These are phyloP conservation scores for Suillus subluteus DNA, from an alignment of 768 basidiomycete species.

Conservation along the genomic window DNA sequence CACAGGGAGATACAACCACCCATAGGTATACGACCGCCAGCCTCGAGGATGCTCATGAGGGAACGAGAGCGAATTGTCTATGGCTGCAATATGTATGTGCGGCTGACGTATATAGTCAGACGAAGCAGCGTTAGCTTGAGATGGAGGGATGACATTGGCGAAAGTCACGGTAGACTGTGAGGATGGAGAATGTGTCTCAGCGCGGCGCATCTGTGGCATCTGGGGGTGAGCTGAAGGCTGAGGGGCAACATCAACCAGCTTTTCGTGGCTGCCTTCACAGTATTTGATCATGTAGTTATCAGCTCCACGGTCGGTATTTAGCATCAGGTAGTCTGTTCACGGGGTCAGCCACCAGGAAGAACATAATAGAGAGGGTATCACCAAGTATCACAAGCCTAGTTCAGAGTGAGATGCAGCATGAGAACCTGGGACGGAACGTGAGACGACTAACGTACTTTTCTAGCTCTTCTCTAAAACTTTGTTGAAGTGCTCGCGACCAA, in stretches of 20 bases:
- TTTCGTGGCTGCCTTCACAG: slow-evolving; percentile 81
- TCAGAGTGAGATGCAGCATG: slow-evolving; percentile 11
- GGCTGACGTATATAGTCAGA: slow-evolving; percentile 62
- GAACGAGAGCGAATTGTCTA: slow-evolving; percentile 91
- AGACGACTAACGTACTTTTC: slow-evolving; percentile 65
- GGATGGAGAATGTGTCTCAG: slow-evolving; percentile 40
- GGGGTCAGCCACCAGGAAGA: slow-evolving; percentile 12
- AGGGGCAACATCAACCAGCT: slow-evolving; percentile 80
- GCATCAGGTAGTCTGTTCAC: slow-evolving; percentile 80
- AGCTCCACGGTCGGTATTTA: slow-evolving; percentile 85
- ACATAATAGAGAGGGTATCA: slow-evolving; percentile 28
- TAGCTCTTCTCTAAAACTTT: slow-evolving; percentile 84
- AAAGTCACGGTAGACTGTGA: slow-evolving; percentile 45
- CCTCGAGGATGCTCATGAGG: slow-evolving; percentile 89
- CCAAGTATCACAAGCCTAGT: slow-evolving; percentile 81
- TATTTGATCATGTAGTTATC: slow-evolving; percentile 95
- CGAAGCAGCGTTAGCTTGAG: slow-evolving; percentile 35
- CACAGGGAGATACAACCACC: slow-evolving; percentile 87
- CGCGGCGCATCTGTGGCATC: slow-evolving; percentile 71
- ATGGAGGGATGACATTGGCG: slow-evolving; percentile 41
- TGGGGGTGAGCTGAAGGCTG: slow-evolving; percentile 65
- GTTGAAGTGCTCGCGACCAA: slow-evolving; percentile 80
- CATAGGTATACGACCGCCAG: slow-evolving; percentile 82
- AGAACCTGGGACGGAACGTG: slow-evolving; percentile 15
- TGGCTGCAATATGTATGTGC: slow-evolving; percentile 90